These are phyloP conservation scores for Stemphylium beticola DNA, from an alignment of 2,329 filamentous ascomycete genomes.

Conservation along the genomic window DNA sequence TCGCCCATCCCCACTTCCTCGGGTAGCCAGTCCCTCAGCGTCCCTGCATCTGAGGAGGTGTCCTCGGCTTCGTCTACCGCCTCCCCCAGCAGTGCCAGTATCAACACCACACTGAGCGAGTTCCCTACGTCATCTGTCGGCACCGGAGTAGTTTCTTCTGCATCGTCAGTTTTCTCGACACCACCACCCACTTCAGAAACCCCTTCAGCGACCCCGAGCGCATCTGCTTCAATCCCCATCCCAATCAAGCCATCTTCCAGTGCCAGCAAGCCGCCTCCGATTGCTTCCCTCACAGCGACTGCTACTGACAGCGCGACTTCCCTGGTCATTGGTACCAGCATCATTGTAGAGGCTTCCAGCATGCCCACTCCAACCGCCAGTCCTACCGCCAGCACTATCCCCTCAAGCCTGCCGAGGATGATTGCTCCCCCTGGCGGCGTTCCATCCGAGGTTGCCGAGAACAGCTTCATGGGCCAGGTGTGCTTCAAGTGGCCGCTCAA, in stretches of 20 bases:
- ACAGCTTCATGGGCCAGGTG: slow-evolving; percentile 77
- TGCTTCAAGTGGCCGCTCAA: slow-evolving; percentile 83
- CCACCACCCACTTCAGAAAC: slow-evolving; percentile 6
- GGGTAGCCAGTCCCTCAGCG: slow-evolving; percentile 15
- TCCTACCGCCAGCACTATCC: slow-evolving; percentile 60
- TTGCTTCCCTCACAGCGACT: slow-evolving; percentile 54
- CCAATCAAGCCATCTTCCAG: slow-evolving; percentile 22
- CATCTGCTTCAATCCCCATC: slow-evolving; percentile 21
- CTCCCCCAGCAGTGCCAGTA: slow-evolving; percentile 17
- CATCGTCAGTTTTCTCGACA: background rate
- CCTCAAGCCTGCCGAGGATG: slow-evolving; percentile 72
- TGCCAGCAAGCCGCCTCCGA: slow-evolving; percentile 33
- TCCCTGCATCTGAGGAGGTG: slow-evolving; percentile 27
- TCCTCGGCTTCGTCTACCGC: slow-evolving; percentile 13
- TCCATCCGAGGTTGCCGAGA: slow-evolving; percentile 60
- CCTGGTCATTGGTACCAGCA: slow-evolving; percentile 65
- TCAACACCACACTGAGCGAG: slow-evolving; percentile 18
- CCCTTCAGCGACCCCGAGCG: slow-evolving; percentile 8
- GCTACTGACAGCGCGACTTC: slow-evolving; percentile 54
- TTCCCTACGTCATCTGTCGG: slow-evolving; percentile 8
- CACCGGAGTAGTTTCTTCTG: background rate
- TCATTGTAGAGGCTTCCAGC: slow-evolving; percentile 62
- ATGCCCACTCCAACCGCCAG: slow-evolving; percentile 49
- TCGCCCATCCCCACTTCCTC: slow-evolving; percentile 10
- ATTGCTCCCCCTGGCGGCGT: slow-evolving; percentile 73